Conservation (phyloP, 2,329 filamentous ascomycete genomes). For the Metarhizium guizhouense region DNA sequence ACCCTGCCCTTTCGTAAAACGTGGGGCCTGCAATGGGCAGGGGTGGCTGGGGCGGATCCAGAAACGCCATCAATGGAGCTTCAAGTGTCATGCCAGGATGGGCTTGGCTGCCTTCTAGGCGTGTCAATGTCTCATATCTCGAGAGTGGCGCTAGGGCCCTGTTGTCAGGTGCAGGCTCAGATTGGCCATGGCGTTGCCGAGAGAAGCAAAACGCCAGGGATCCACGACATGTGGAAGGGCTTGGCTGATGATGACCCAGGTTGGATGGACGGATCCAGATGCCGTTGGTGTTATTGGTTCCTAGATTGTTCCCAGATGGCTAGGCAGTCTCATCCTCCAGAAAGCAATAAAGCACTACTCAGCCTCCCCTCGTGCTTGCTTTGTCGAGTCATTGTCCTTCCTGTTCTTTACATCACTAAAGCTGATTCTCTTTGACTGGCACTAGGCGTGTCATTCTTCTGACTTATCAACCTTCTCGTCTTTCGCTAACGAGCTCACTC, state of each 20-base stretch:
- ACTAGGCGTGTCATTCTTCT: background rate
- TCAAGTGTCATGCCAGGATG: too few relatives aligned
- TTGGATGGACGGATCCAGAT: background rate
- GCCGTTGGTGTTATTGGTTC: background rate
- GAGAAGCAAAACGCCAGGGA: background rate
- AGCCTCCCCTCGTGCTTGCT: background rate
- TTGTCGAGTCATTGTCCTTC: background rate
- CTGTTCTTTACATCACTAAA: background rate
- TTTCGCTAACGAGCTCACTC: background rate
- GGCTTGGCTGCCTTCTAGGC: background rate
- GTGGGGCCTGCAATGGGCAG: background rate
- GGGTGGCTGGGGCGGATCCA: conserved; percentile 2
- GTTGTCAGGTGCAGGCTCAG: too few relatives aligned
- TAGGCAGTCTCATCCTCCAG: background rate
- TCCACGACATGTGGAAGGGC: background rate
- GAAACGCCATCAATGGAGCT: background rate
- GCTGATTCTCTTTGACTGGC: too few relatives aligned
- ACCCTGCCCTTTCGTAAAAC: background rate
- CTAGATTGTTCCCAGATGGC: background rate
- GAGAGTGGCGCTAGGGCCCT: background rate
- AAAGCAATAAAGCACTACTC: conserved; percentile 1
- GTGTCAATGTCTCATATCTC: conserved; percentile 4
- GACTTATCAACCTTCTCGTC: background rate
- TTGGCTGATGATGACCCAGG: background rate
- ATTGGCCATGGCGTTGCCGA: background rate